These are phyloP conservation scores for Tolypocladium ophioglossoides DNA, from an alignment of 2,329 filamentous ascomycete genomes.

Conservation along the genomic window DNA sequence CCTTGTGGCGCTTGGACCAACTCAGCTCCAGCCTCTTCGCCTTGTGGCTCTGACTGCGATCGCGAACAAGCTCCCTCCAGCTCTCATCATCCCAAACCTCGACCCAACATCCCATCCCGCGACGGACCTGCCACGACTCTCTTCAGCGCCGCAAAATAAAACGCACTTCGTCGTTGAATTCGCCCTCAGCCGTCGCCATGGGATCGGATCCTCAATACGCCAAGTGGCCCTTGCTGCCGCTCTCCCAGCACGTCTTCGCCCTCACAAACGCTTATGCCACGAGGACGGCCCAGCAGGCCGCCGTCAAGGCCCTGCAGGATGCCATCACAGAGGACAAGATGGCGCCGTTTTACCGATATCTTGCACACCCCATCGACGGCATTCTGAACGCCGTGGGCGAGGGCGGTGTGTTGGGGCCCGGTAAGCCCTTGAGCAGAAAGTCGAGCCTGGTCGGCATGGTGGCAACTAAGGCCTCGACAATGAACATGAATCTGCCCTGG, in stretches of 20 bases:
- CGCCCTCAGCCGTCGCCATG: slow-evolving; percentile 39
- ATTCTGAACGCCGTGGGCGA: slow-evolving; percentile 71
- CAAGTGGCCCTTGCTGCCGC: slow-evolving; percentile 71
- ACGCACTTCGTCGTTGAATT: slow-evolving; percentile 8
- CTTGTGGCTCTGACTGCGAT: slow-evolving; percentile 2
- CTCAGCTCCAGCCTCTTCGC: slow-evolving; percentile 11
- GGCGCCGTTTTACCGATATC: slow-evolving; percentile 76
- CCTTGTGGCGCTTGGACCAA: slow-evolving; percentile 14
- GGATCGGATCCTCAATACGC: slow-evolving; percentile 76
- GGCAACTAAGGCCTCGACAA: slow-evolving; percentile 55
- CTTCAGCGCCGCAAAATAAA: not conserved
- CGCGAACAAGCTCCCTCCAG: slow-evolving; percentile 1
- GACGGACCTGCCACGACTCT: not conserved
- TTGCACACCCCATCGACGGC: slow-evolving; percentile 72
- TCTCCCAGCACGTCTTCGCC: slow-evolving; percentile 79
- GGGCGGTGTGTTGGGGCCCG: slow-evolving; percentile 33
- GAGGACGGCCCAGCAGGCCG: slow-evolving; percentile 54
- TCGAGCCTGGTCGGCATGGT: slow-evolving; percentile 65
- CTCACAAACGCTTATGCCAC: slow-evolving; percentile 71
- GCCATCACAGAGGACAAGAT: slow-evolving; percentile 77
- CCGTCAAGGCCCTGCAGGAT: slow-evolving; percentile 67
- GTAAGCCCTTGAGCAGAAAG: slow-evolving; percentile 55
- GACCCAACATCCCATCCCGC: not conserved
- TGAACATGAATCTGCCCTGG: slow-evolving; percentile 68
- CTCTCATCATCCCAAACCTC: not conserved